Evolutionary conservation across 2,329 filamentous ascomycete species (phyloP).

Genomic region (Fusarium anthophilum): DNA sequence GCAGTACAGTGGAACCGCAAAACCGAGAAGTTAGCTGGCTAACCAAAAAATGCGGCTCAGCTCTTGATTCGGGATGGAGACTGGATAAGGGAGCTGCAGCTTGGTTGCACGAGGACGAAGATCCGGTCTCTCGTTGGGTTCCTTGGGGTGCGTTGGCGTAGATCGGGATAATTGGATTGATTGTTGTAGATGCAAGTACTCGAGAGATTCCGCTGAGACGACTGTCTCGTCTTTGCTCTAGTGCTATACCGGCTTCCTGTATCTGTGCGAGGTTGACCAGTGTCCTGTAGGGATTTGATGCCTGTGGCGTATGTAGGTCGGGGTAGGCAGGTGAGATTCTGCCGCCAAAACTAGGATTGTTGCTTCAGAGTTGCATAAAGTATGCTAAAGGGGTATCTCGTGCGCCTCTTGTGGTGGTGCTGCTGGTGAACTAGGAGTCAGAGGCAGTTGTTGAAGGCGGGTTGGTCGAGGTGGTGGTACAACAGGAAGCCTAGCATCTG

Average conservation of each 20-base stretch:
- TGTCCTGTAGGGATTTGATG: constrained; percentile 18
- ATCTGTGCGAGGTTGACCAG: constrained; percentile 17
- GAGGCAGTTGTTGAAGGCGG: constrained; percentile 25
- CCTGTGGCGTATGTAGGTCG: constrained; percentile 32
- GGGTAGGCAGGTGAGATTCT: constrained; percentile 32
- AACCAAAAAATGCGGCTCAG: constrained; percentile 41
- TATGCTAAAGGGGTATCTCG: constrained; percentile 37
- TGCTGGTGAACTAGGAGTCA: constrained; percentile 24
- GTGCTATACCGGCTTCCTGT: constrained; percentile 19
- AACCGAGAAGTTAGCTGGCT: constrained; percentile 17
- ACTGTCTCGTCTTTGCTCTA: constrained; percentile 26
- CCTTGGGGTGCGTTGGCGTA: constrained; percentile 35
- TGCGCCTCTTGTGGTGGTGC: constrained; percentile 33
- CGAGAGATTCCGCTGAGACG: neutral
- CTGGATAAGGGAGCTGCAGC: constrained; percentile 28
- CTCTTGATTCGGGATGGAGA: constrained; percentile 20
- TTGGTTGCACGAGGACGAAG: constrained; percentile 37
- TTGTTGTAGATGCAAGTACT: constrained; percentile 22
- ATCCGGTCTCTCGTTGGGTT: constrained; percentile 30
- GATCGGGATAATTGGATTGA: constrained; percentile 26
- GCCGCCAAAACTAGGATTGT: constrained; percentile 28
- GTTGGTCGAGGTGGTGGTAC: constrained; percentile 35
- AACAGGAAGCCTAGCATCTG: constrained; percentile 29
- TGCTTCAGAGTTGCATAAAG: constrained; percentile 32
- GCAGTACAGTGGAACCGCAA: constrained; percentile 10